Percentiles rank a stretch among this genome's conserved stretches.
Evolutionary conservation across 352 stramenopile genomes (phyloP).

Genomic region (Phytophthora vignae): DNA sequence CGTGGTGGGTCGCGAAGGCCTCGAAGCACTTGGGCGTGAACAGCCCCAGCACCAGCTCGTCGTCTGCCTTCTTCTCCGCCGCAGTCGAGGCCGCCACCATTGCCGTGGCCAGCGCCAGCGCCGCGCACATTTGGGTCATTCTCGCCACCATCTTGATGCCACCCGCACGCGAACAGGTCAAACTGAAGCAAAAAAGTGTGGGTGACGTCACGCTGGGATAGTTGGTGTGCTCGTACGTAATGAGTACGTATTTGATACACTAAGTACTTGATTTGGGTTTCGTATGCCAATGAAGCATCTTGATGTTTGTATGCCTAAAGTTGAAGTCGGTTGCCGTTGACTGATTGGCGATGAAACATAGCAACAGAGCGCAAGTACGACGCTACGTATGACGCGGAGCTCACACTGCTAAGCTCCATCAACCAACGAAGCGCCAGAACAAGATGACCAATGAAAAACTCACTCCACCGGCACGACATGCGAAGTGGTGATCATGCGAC

Average conservation of each 20-base stretch:
- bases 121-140: constrained; percentile 21
- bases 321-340: constrained; percentile 14
- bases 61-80: constrained; percentile 26
- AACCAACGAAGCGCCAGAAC: no score
- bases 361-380: no score
- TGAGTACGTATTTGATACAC: background rate
- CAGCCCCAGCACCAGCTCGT: constrained; percentile 74
- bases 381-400: no score
- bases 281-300: background rate
- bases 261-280: background rate
- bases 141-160: constrained; percentile 16
- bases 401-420: no score
- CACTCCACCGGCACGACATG: no score
- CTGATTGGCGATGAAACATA: no score
- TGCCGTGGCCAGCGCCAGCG: constrained; percentile 20
- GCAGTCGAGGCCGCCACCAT: constrained; percentile 17
- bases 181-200: background rate
- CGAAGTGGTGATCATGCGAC: no score
- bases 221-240: constrained; percentile 11
- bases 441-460: no score
- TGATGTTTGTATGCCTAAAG: constrained; percentile 12
- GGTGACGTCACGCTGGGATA: background rate
- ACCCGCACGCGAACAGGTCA: background rate
- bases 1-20: constrained; percentile 79
- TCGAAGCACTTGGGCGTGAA: constrained; percentile 84